A percentile compares a stretch with the other conserved stretches of the same genome.
Evolutionary conservation across 106 monocot genomes (phyloP).

Genomic region (Dendrobium nobile): DNA sequence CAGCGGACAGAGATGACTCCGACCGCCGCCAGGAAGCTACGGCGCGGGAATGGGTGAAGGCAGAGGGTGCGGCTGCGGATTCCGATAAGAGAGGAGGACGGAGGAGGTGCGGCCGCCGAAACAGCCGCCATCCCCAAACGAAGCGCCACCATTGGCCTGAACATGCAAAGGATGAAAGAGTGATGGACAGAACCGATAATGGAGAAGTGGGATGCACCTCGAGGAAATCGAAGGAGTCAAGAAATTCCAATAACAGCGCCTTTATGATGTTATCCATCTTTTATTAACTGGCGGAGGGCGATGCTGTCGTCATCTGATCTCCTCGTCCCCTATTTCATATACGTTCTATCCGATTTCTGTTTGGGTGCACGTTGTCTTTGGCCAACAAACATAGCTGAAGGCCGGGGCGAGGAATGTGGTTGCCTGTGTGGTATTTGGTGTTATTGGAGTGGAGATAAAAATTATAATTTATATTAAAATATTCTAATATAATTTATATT

Average conservation of each 20-base stretch:
- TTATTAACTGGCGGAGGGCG: neutral
- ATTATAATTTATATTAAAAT: no score
- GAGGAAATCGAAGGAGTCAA: neutral
- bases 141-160: neutral
- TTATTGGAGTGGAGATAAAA: no score
- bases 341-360: no score
- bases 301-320: neutral
- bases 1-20: neutral
- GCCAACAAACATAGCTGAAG: no score
- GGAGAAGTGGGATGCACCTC: neutral
- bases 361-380: no score
- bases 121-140: conserved; percentile 3
- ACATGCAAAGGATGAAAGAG: neutral
- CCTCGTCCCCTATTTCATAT: neutral
- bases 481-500: no score
- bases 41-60: neutral
- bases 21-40: neutral
- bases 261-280: neutral
- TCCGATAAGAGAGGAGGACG: neutral
- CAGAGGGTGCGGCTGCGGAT: neutral
- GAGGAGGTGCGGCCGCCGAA: neutral
- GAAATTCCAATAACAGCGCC: neutral
- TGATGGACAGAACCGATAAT: neutral
- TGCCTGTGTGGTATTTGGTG: no score
- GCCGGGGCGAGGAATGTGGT: no score